Base-by-base conservation (phyloP, 345 rosid genomes). In the Eucalyptus pauciflora region DNA sequence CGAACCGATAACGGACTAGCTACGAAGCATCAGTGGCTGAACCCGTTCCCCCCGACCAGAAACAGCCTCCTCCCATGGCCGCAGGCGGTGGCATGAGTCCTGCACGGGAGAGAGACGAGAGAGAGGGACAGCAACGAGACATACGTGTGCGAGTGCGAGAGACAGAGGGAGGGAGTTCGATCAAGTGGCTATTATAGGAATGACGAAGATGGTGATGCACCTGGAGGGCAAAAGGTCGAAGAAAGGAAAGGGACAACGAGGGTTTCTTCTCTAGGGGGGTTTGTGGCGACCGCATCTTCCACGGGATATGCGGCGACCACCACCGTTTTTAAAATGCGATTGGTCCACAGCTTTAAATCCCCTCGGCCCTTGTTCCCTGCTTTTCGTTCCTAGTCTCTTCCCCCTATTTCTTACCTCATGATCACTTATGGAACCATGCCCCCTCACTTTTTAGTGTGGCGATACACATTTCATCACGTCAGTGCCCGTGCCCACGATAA, bases 261-360 rank as follows among this genome's bases (percentile, higher is more conserved):
- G 49, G 89, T 79, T 54, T 51, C 86, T 81, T 88, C 71, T 52
- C 86, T 14, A 10, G 10, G 3, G 52, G 50, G 89, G 86, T 51
- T 88, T 71, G 86, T 88, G 83, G 50, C 16, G 69, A 12, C 83
- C 76, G 89, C 87, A 88, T 88, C 89, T 88, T 88, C 89, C 76
- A 81, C 54, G 89, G 89, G 50, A 88, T 88, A 88, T 88, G 87
- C 89, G 89, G 89, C 87, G 87, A 88, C 89, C 89, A 79, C 81
- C 45, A 9, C 81, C 45, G 45, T 71, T 37, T 67, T 71, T 71
- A 71, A 71, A 71, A 33, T 33, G 22, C 81, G 45, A 33, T 71
- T 71, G 45, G 45, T 33, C 45, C 81, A 71, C 45, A 71, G 11
- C 81, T 71, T 71, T 33, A 6, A 31, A 9, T 4, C 76, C 71